Evolutionary conservation across 805 yeast species (phyloP).

Genomic region (Saccharomycopsis fermentans): DNA sequence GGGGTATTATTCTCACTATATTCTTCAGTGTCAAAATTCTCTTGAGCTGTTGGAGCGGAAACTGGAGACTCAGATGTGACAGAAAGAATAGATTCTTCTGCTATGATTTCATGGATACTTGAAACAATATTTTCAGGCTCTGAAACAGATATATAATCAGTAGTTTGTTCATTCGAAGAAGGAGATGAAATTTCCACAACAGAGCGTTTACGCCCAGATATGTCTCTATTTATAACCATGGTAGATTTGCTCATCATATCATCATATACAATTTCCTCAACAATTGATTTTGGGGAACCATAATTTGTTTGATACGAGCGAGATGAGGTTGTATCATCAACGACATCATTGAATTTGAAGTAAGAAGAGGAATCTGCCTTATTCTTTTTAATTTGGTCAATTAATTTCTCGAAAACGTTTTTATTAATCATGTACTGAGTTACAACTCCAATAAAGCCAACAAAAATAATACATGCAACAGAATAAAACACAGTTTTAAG

Average conservation of each 20-base stretch:
- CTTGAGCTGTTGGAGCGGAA: too few species aligned
- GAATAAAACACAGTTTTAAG: conserved; percentile 29
- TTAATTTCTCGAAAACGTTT: conserved; percentile 15
- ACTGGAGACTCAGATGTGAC: background rate
- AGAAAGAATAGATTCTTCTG: background rate
- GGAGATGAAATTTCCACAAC: background rate
- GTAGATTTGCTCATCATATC: conserved; percentile 16
- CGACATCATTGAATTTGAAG: conserved; percentile 14
- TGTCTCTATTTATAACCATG: conserved; percentile 16
- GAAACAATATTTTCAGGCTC: background rate
- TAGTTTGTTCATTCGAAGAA: background rate
- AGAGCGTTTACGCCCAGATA: conserved; percentile 7
- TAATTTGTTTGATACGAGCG: conserved; percentile 14
- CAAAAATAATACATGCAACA: conserved; percentile 23
- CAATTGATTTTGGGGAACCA: conserved; percentile 20
- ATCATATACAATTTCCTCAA: conserved; percentile 18
- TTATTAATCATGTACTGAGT: conserved; percentile 25
- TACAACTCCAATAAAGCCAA: conserved; percentile 26
- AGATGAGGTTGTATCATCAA: background rate
- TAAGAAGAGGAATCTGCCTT: conserved; percentile 17
- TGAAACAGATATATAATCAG: background rate
- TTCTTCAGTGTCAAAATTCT: background rate
- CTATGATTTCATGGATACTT: background rate
- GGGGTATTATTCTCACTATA: background rate
- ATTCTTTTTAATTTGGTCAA: conserved; percentile 17